Evolutionary conservation across 805 yeast genomes (phyloP).

Genomic region (Wickerhamomyces hampshirensis): DNA sequence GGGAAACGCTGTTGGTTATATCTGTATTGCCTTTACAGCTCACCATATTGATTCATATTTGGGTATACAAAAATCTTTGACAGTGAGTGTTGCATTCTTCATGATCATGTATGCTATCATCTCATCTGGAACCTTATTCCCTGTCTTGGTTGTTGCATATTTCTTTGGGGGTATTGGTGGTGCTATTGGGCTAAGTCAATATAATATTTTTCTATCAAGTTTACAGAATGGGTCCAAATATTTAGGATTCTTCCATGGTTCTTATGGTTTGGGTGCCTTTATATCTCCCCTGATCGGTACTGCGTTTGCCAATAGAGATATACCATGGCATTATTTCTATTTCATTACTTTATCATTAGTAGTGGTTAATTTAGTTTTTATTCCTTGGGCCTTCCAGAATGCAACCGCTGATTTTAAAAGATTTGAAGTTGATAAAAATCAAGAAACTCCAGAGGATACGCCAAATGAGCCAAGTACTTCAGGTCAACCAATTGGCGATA

Average conservation of each 20-base stretch:
- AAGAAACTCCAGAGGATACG: constrained; percentile 9
- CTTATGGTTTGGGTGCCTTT: constrained; percentile 63
- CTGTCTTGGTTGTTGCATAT: constrained; percentile 43
- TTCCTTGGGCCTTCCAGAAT: constrained; percentile 39
- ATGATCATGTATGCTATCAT: constrained; percentile 40
- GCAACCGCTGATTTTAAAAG: constrained; percentile 36
- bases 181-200: constrained; percentile 45
- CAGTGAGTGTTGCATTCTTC: constrained; percentile 34
- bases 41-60: constrained; percentile 37
- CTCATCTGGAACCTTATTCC: constrained; percentile 44
- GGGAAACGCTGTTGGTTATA: constrained; percentile 51
- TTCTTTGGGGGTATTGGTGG: constrained; percentile 56
- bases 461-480: constrained; percentile 4
- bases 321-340: constrained; percentile 53
- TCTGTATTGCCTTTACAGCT: constrained; percentile 44
- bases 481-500: not conserved
- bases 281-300: constrained; percentile 57
- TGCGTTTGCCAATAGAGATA: constrained; percentile 44
- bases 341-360: constrained; percentile 44
- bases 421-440: constrained; percentile 14
- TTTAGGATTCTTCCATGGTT: constrained; percentile 54
- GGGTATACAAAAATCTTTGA: constrained; percentile 35
- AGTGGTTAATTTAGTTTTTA: constrained; percentile 27
- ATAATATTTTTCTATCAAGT: constrained; percentile 46
- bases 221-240: constrained; percentile 39